These are phyloP conservation scores for Leccinum disarticulatum DNA, from an alignment of 768 basidiomycete genomes.

Conservation along the genomic window DNA sequence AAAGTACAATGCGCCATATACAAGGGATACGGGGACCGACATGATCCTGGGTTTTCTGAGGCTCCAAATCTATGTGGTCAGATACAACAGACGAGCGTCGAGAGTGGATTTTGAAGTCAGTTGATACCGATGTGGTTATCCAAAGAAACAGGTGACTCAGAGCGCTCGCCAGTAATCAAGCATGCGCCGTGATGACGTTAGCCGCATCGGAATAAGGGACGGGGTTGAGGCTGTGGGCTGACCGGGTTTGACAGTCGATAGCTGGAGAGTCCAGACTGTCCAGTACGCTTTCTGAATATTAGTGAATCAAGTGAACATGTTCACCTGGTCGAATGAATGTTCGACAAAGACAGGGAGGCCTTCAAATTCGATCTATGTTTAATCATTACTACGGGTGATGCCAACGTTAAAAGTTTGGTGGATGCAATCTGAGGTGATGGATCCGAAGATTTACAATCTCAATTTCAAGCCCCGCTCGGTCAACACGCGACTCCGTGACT, in stretches of 20 bases:
- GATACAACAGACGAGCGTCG: not conserved
- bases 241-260: too few species aligned
- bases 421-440: not conserved
- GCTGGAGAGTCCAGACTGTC: too few species aligned
- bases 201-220: too few species aligned
- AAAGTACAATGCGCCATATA: not conserved
- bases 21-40: not conserved
- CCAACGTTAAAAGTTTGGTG: not conserved
- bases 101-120: not conserved
- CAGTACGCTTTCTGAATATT: not conserved
- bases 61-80: not conserved
- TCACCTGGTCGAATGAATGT: not conserved
- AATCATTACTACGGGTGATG: too few species aligned
- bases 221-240: too few species aligned
- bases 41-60: not conserved
- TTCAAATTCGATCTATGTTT: too few species aligned
- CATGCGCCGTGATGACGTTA: not conserved
- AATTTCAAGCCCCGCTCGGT: too few species aligned
- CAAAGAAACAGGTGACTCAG: not conserved
- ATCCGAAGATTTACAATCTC: not conserved
- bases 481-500: too few species aligned
- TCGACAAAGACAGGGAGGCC: too few species aligned
- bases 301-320: not conserved
- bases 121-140: not conserved
- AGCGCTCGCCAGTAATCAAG: not conserved